Conservation (phyloP, 345 rosid genomes). For the Heritiera fomes region DNA sequence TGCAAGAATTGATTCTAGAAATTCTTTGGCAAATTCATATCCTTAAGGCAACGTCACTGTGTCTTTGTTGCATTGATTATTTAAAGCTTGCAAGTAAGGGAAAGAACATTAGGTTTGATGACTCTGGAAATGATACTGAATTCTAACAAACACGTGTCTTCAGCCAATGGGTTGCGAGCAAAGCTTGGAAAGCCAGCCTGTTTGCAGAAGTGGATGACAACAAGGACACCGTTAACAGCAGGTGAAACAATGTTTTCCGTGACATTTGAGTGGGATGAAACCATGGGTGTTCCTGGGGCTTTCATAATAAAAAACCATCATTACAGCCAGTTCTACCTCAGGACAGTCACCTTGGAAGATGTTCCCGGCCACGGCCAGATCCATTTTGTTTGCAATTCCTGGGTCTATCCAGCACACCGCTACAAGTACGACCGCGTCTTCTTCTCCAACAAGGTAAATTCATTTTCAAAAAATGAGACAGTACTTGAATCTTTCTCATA, state of each 20-base stretch:
- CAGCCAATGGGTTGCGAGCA: constrained; percentile 42
- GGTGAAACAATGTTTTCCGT: constrained; percentile 54
- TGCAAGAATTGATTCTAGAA: background rate
- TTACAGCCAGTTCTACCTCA: constrained; percentile 65
- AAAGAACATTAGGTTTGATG: background rate
- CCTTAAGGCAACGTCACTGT: background rate
- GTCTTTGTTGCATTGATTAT: background rate
- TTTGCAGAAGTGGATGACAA: constrained; percentile 52
- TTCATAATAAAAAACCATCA: constrained; percentile 61
- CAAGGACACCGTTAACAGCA: constrained; percentile 32
- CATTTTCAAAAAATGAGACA: background rate
- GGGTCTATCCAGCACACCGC: constrained; percentile 79
- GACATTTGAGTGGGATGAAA: constrained; percentile 60
- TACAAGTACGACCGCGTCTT: constrained; percentile 72
- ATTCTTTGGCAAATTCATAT: background rate
- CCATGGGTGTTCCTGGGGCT: constrained; percentile 72
- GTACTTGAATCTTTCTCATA: background rate
- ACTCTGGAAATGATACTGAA: background rate
- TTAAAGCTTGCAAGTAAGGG: constrained; percentile 9
- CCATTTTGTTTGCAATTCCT: constrained; percentile 83
- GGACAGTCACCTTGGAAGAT: constrained; percentile 64
- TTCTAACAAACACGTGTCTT: background rate
- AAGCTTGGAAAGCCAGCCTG: constrained; percentile 61
- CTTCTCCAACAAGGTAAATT: constrained; percentile 84
- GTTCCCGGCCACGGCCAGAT: constrained; percentile 47